A percentile compares a stretch with the other conserved stretches of the same genome.
Conservation (phyloP, 192 early-diverging fungal genomes). For the Coemansia sp. region DNA sequence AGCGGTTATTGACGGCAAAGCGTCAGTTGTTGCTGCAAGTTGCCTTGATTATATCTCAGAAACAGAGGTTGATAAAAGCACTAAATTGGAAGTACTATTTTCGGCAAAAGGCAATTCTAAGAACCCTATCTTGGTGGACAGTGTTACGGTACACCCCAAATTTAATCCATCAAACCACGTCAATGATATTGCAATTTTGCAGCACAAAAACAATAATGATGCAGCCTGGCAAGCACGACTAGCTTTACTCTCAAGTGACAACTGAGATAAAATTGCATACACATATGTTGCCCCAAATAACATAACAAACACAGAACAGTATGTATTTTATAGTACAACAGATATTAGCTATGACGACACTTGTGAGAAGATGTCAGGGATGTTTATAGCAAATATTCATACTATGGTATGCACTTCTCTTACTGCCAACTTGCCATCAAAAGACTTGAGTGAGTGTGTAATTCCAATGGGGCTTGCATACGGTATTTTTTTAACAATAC, state of each 20-base stretch:
- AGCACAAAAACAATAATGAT: constrained; percentile 9
- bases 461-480: neutral
- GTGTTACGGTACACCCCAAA: constrained; percentile 2
- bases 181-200: constrained; percentile 17
- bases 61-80: neutral
- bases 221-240: neutral
- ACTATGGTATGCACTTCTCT: neutral
- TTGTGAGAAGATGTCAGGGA: neutral
- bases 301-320: neutral
- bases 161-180: neutral
- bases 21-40: constrained; percentile 13
- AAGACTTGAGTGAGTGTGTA: neutral
- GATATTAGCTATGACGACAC: neutral
- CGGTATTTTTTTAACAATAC: neutral
- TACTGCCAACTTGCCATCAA: neutral
- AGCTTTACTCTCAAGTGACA: neutral
- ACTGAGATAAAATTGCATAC: neutral
- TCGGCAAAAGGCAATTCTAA: neutral
- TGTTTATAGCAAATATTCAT: neutral
- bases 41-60: constrained; percentile 8
- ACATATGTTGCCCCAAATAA: neutral
- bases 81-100: constrained; percentile 9
- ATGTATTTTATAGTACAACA: neutral
- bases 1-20: constrained; percentile 7
- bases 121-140: neutral